Percentiles rank a stretch among this genome's conserved stretches.
Conservation (phyloP, 306 rosid species). For the Prunus mume region DNA sequence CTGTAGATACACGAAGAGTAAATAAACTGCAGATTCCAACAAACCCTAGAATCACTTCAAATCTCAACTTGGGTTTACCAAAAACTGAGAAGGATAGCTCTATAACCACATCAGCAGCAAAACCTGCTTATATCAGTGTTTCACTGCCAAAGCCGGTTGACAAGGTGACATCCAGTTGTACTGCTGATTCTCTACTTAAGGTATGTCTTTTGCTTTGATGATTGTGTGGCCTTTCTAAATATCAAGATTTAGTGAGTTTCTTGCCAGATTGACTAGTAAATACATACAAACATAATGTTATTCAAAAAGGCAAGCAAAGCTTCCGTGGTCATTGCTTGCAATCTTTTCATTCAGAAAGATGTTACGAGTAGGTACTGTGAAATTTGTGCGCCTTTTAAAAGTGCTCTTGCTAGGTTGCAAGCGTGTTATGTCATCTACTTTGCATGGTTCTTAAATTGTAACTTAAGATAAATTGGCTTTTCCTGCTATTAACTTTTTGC, state of each 20-base stretch:
- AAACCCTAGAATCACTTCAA: slow-evolving; percentile 93
- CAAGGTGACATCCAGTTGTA: slow-evolving; percentile 51
- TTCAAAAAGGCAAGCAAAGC: not conserved
- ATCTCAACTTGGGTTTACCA: slow-evolving; percentile 53
- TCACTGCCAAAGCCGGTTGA: slow-evolving; percentile 64
- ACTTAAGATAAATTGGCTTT: not conserved
- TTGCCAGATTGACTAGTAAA: not conserved
- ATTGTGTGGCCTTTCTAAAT: not conserved
- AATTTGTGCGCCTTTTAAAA: not conserved
- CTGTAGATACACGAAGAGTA: slow-evolving; percentile 65
- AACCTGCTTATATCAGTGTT: slow-evolving; percentile 89
- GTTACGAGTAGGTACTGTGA: not conserved
- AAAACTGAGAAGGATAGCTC: slow-evolving; percentile 71
- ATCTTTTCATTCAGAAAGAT: not conserved
- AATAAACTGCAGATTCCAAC: slow-evolving; percentile 90
- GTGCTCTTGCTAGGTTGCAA: not conserved
- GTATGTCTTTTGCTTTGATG: slow-evolving; percentile 38
- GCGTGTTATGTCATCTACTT: not conserved
- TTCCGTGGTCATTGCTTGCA: not conserved
- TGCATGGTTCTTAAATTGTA: not conserved
- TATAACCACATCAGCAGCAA: slow-evolving; percentile 37
- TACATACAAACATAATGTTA: not conserved
- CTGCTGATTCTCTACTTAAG: slow-evolving; percentile 77
- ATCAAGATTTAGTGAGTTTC: slow-evolving; percentile 1
- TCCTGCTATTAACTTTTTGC: not conserved